Evolutionary conservation across 2,329 filamentous ascomycete genomes (phyloP).

Genomic region (Alternaria ethzedia): DNA sequence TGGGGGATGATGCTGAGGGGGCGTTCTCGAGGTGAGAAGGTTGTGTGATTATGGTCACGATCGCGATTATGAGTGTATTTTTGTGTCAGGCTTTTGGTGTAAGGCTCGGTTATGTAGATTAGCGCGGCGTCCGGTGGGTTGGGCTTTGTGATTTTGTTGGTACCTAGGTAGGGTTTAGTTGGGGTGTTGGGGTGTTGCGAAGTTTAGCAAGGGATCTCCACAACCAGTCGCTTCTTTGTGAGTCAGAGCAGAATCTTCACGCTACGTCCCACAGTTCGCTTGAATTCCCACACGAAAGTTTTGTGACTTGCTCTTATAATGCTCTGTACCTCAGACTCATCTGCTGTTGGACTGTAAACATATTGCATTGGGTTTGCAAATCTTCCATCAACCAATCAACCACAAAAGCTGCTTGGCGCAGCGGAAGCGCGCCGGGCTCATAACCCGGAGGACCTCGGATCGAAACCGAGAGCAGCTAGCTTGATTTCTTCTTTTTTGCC

Average conservation of each 20-base stretch:
- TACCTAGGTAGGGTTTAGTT: background rate
- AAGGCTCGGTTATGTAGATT: background rate
- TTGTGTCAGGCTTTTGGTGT: background rate
- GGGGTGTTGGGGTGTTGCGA: background rate
- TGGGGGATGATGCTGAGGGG: slow-evolving; percentile 43
- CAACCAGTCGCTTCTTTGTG: background rate
- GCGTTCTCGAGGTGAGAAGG: slow-evolving; percentile 32
- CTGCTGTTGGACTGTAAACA: too few species aligned
- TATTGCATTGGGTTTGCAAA: background rate
- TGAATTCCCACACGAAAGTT: background rate
- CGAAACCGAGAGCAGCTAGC: slow-evolving; percentile 34
- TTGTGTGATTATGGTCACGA: background rate
- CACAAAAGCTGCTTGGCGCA: slow-evolving; percentile 40
- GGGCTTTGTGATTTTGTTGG: background rate
- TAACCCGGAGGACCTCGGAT: slow-evolving; percentile 44
- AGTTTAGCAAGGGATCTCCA: background rate
- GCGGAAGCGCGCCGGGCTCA: slow-evolving; percentile 48
- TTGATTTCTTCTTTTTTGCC: slow-evolving; percentile 7
- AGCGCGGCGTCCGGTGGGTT: slow-evolving; percentile 1
- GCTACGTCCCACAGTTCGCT: background rate
- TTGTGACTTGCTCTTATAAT: too few species aligned
- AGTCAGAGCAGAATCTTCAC: background rate
- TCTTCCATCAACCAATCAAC: slow-evolving; percentile 13
- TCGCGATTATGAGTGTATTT: background rate
- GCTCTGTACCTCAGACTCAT: too few species aligned